Evolutionary conservation across 2,329 filamentous ascomycete genomes (phyloP).

Genomic region (Talaromyces piceae): DNA sequence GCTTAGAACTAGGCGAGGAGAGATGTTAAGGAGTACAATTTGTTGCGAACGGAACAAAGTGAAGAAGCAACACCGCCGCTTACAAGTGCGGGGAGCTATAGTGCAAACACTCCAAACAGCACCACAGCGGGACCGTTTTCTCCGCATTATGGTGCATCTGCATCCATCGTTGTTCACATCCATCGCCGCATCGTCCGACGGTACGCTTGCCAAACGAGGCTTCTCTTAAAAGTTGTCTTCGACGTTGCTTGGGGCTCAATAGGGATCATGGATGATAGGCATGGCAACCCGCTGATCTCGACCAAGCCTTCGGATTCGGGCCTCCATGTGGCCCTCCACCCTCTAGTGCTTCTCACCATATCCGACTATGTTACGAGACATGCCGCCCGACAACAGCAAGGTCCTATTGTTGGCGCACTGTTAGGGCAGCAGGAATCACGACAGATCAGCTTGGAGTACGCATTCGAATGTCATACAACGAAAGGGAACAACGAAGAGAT

Average conservation of each 20-base stretch:
- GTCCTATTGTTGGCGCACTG: slow-evolving; percentile 78
- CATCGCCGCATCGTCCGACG: not conserved
- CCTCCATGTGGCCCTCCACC: slow-evolving; percentile 78
- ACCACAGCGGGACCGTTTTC: slow-evolving; percentile 13
- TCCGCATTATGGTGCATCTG: slow-evolving; percentile 4
- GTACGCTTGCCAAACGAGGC: not conserved
- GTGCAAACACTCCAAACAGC: slow-evolving; percentile 28
- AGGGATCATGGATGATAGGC: slow-evolving; percentile 41
- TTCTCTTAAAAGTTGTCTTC: too few relatives aligned
- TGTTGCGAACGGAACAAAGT: not conserved
- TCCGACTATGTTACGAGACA: slow-evolving; percentile 95
- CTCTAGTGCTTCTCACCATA: slow-evolving; percentile 89
- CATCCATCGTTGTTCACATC: not conserved
- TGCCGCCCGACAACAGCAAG: slow-evolving; percentile 64
- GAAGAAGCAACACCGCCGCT: not conserved
- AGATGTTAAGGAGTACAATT: not conserved
- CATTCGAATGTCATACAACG: slow-evolving; percentile 69
- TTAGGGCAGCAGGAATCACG: slow-evolving; percentile 86
- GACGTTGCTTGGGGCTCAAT: not conserved
- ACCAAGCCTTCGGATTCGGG: slow-evolving; percentile 64
- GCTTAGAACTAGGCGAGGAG: not conserved
- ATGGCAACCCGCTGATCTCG: slow-evolving; percentile 54
- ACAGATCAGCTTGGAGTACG: slow-evolving; percentile 85
- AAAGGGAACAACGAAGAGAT: slow-evolving; percentile 48
- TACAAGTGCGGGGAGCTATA: slow-evolving; percentile 11